These are phyloP conservation scores for Ogataea ganodermae DNA, from an alignment of 805 yeast genomes.

Conservation along the genomic window DNA sequence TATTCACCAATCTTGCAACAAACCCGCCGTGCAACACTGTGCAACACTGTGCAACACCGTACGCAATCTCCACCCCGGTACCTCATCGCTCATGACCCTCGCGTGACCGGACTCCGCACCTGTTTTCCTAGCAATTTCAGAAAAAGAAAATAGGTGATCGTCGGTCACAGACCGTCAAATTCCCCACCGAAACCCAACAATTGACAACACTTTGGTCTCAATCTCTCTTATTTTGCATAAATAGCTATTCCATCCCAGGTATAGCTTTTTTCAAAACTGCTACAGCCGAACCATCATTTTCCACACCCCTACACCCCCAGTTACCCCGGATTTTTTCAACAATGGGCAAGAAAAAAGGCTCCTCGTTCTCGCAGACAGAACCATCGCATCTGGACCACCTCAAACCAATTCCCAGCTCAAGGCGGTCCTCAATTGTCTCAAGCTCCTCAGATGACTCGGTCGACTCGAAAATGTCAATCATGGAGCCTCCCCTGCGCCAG, in stretches of 20 bases:
- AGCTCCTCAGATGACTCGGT: slow-evolving; percentile 7
- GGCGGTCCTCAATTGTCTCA: slow-evolving; percentile 19
- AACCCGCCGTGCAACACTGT: too few species aligned
- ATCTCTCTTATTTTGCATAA: too few species aligned
- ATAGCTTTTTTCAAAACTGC: too few species aligned
- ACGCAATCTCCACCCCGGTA: background rate
- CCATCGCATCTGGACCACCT: slow-evolving; percentile 36
- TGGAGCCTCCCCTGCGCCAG: slow-evolving; percentile 27
- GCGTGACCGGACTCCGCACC: slow-evolving; percentile 2
- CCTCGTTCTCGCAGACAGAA: slow-evolving; percentile 26
- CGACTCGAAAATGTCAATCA: slow-evolving; percentile 7
- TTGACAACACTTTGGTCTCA: too few species aligned
- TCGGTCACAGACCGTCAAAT: too few species aligned
- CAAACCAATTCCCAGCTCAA: slow-evolving; percentile 23
- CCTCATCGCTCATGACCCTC: background rate
- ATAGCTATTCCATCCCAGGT: too few species aligned
- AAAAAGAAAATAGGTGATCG: background rate
- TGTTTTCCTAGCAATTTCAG: slow-evolving; percentile 1
- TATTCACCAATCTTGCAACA: too few species aligned
- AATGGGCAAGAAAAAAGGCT: slow-evolving; percentile 23
- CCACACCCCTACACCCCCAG: background rate
- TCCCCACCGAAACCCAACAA: too few species aligned
- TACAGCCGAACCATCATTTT: too few species aligned
- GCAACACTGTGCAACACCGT: too few species aligned
- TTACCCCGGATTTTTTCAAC: background rate